Conservation (phyloP, 345 rosid species). For the Litchi chinensis region DNA sequence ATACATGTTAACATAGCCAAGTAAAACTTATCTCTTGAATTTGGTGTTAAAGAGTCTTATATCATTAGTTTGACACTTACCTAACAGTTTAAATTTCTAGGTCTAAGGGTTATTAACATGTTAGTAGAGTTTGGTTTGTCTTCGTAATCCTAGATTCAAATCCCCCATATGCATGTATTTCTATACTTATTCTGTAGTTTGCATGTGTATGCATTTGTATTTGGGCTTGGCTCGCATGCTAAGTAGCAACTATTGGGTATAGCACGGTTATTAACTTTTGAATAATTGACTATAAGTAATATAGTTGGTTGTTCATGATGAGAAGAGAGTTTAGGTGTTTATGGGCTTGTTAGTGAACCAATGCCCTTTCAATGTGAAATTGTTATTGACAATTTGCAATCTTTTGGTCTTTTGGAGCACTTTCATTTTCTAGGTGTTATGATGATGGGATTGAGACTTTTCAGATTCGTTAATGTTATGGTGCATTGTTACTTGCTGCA, state of each 20-base stretch:
- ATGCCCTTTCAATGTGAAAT: not conserved
- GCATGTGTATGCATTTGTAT: too few species aligned
- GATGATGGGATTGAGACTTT: slow-evolving; percentile 33
- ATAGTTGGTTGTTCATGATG: not conserved
- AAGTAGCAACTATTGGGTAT: too few species aligned
- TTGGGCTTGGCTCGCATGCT: too few species aligned
- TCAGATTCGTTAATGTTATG: slow-evolving; percentile 20
- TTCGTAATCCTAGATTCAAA: too few species aligned
- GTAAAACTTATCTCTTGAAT: not conserved
- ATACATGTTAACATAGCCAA: not conserved
- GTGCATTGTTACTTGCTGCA: slow-evolving; percentile 34
- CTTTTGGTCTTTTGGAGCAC: not conserved
- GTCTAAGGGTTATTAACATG: too few species aligned
- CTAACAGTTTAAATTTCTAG: too few species aligned
- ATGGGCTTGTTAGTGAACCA: not conserved
- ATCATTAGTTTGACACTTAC: too few species aligned
- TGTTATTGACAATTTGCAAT: not conserved
- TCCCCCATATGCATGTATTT: too few species aligned
- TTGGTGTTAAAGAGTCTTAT: not conserved
- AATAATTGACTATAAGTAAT: too few species aligned
- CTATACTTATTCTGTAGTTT: too few species aligned
- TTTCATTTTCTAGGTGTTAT: slow-evolving; percentile 24
- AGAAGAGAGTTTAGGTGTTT: not conserved
- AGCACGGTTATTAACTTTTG: too few species aligned
- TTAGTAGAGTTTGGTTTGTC: too few species aligned